phyloP scores from a whole-genome alignment of 1,284 basidiomycete species.

The Pterulicium gracile region DNA sequence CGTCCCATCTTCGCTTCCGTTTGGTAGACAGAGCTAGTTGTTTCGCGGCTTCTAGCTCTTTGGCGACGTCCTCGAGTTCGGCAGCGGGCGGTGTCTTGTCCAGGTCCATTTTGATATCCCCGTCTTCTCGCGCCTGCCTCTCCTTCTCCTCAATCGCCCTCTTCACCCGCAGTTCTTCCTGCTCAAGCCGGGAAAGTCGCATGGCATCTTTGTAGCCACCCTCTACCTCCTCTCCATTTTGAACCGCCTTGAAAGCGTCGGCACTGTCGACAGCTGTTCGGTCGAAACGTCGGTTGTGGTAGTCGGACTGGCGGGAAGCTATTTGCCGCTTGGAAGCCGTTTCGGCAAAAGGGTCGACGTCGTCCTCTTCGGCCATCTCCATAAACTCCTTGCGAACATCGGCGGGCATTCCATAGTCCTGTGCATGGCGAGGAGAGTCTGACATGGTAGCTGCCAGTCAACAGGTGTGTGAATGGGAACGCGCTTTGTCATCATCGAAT shows the following conservation, averaged over 20 bases:
- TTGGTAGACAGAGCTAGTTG: conserved; percentile 43
- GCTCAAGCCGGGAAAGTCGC: conserved; percentile 84
- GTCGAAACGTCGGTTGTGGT: conserved; percentile 87
- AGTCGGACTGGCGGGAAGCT: conserved; percentile 89
- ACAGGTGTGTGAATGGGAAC: neutral
- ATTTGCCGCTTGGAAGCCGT: conserved; percentile 90
- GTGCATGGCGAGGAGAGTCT: conserved; percentile 26
- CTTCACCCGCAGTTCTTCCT: conserved; percentile 84
- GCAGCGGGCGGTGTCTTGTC: conserved; percentile 81
- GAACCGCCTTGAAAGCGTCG: conserved; percentile 64
- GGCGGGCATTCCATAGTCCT: conserved; percentile 87
- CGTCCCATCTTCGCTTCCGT: conserved; percentile 85
- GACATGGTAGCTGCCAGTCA: conserved; percentile 2
- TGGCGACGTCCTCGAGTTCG: conserved; percentile 59
- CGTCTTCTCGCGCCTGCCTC: conserved; percentile 69
- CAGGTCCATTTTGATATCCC: conserved; percentile 72
- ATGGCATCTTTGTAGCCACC: conserved; percentile 96
- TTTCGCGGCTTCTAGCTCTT: conserved; percentile 51
- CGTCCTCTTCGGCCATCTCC: conserved; percentile 83
- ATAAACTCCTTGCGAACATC: conserved; percentile 93
- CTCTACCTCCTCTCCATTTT: conserved; percentile 59
- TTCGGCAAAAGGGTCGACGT: conserved; percentile 89
- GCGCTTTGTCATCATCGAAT: too few relatives aligned
- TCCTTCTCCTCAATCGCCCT: conserved; percentile 85
- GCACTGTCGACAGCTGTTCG: conserved; percentile 69